Percentiles rank a stretch among this genome's conserved stretches.
Evolutionary conservation across 2,329 filamentous ascomycete genomes (phyloP).

Genomic region (Trichoderma pleuroti): DNA sequence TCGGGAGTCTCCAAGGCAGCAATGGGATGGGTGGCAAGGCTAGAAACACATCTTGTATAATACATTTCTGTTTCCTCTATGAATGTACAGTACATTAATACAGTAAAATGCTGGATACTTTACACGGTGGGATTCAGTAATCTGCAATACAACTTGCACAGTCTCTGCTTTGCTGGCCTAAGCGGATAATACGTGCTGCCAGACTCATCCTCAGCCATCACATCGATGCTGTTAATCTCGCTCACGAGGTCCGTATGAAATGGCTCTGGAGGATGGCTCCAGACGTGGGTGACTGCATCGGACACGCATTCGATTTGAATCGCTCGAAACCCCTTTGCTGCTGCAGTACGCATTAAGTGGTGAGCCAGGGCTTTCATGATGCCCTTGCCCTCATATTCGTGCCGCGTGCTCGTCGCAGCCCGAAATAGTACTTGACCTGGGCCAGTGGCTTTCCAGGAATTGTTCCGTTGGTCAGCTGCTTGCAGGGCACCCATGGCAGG

Average conservation of each 20-base stretch:
- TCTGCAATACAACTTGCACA: slow-evolving; percentile 20
- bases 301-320: slow-evolving; percentile 28
- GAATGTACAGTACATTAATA: background rate
- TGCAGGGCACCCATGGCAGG: background rate
- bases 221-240: slow-evolving; percentile 17
- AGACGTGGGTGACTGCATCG: slow-evolving; percentile 28
- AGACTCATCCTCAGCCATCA: slow-evolving; percentile 14
- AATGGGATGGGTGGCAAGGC: background rate
- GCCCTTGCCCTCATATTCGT: slow-evolving; percentile 27
- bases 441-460: background rate
- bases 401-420: slow-evolving; percentile 28
- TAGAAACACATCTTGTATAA: background rate
- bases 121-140: background rate
- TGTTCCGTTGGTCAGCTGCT: background rate
- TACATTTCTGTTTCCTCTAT: background rate
- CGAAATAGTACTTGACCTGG: slow-evolving; percentile 18
- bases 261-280: slow-evolving; percentile 27
- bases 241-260: slow-evolving; percentile 22
- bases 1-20: background rate
- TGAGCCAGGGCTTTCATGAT: slow-evolving; percentile 27
- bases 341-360: slow-evolving; percentile 25
- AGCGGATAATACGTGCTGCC: slow-evolving; percentile 19
- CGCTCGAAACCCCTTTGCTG: slow-evolving; percentile 24
- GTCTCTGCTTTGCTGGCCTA: slow-evolving; percentile 17
- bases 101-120: background rate